These are phyloP conservation scores for Trichoderma brevicompactum DNA, from an alignment of 2,329 filamentous ascomycete genomes.

Conservation along the genomic window DNA sequence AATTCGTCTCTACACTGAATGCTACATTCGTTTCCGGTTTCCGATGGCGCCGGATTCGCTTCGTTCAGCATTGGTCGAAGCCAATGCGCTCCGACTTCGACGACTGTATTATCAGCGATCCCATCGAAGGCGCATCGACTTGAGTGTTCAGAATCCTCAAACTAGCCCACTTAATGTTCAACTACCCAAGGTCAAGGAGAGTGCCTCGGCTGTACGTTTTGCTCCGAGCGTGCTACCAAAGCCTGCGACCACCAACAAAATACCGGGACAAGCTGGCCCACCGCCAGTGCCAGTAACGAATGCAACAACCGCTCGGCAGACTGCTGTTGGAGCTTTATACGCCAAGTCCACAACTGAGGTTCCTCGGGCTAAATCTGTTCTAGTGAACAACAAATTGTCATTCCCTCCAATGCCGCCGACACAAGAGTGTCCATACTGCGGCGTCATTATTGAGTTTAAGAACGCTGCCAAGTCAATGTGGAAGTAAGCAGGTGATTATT, in stretches of 20 bases:
- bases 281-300: conserved; percentile 11
- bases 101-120: conserved; percentile 17
- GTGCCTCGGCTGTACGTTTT: conserved; percentile 1
- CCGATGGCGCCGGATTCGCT: conserved; percentile 12
- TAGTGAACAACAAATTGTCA: conserved; percentile 9
- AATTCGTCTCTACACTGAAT: neutral
- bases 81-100: conserved; percentile 18
- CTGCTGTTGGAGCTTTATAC: neutral
- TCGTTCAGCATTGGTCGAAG: conserved; percentile 1
- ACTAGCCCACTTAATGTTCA: neutral
- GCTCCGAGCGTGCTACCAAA: neutral
- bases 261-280: neutral
- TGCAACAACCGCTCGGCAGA: conserved; percentile 4
- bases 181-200: conserved; percentile 3
- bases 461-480: neutral
- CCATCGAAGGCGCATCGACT: conserved; percentile 5
- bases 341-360: conserved; percentile 11
- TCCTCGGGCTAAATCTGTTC: conserved; percentile 6
- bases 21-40: neutral
- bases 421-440: conserved; percentile 14
- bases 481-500: neutral
- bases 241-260: neutral
- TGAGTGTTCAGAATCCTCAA: conserved; percentile 10
- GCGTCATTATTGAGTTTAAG: conserved; percentile 10
- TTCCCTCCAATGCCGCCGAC: conserved; percentile 4